A percentile compares a stretch with the other conserved stretches of the same genome.
These are phyloP conservation scores for Cordia subcordata DNA, from an alignment of 257 asterid genomes.

Conservation along the genomic window DNA sequence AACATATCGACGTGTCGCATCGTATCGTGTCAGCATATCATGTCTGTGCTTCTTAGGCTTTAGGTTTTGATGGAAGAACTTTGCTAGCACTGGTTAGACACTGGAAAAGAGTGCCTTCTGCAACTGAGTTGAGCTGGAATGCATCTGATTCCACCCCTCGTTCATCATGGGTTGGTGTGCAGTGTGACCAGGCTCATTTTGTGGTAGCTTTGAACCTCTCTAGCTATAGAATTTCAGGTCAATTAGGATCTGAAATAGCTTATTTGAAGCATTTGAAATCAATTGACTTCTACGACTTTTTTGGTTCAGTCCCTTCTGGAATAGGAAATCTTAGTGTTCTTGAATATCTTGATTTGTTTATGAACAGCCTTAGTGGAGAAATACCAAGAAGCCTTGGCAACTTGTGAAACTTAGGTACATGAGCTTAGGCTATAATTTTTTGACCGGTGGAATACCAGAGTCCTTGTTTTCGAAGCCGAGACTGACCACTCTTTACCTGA, in stretches of 20 bases:
- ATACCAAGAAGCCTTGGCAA: conserved; percentile 54
- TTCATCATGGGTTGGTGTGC: conserved; percentile 74
- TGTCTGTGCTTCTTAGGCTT: too few relatives aligned
- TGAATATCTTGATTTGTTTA: conserved; percentile 41
- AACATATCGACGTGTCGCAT: too few relatives aligned
- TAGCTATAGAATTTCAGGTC: conserved; percentile 55
- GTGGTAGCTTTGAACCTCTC: conserved; percentile 47
- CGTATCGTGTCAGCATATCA: too few relatives aligned
- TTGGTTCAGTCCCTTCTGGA: conserved; percentile 49
- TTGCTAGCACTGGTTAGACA: conserved; percentile 56
- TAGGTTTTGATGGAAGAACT: conserved; percentile 51
- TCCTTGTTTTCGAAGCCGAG: conserved; percentile 48
- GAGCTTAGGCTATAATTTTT: conserved; percentile 42
- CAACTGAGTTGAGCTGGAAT: conserved; percentile 59
- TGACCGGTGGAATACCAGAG: conserved; percentile 55
- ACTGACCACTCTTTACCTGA: conserved; percentile 39
- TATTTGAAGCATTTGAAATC: conserved; percentile 36
- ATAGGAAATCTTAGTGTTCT: conserved; percentile 47
- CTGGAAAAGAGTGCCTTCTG: conserved; percentile 53
- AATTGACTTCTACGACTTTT: conserved; percentile 41
- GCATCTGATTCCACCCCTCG: conserved; percentile 75
- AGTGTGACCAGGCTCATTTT: conserved; percentile 32
- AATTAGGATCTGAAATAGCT: conserved; percentile 57
- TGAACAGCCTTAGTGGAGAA: conserved; percentile 46
- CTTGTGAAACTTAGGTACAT: conserved; percentile 35